Evolutionary conservation across 805 yeast genomes (phyloP).

Genomic region (Millerozyma acaciae): DNA sequence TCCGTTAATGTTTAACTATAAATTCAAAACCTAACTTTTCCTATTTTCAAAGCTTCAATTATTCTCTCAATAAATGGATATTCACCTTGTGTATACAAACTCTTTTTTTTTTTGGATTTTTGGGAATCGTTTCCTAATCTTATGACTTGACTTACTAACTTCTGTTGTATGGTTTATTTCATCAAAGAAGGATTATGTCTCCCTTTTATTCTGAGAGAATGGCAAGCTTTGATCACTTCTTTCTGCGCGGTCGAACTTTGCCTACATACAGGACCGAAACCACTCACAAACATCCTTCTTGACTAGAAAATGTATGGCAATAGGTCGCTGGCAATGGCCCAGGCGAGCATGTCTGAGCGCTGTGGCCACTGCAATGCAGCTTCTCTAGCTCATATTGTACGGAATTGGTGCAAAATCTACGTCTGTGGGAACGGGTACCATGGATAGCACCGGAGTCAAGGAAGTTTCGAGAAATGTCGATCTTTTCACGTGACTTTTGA

Average conservation of each 20-base stretch:
- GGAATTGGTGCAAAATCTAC: too few relatives aligned
- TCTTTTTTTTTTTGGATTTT: background rate
- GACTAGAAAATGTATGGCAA: too few relatives aligned
- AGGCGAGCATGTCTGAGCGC: too few relatives aligned
- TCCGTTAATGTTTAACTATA: slow-evolving; percentile 1
- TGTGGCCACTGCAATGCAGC: too few relatives aligned
- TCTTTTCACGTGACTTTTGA: slow-evolving; percentile 11
- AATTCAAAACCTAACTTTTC: slow-evolving; percentile 3
- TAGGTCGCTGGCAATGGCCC: too few relatives aligned
- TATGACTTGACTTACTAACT: too few relatives aligned
- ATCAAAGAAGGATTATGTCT: background rate
- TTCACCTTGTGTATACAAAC: background rate
- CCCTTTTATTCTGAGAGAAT: background rate
- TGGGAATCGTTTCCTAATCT: background rate
- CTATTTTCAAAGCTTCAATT: slow-evolving; percentile 2
- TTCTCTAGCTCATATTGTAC: too few relatives aligned
- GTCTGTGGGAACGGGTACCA: too few relatives aligned
- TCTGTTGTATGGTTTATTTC: background rate
- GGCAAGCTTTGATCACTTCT: slow-evolving; percentile 1
- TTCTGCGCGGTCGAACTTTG: slow-evolving; percentile 2
- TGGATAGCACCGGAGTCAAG: too few relatives aligned
- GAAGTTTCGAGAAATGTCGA: too few relatives aligned
- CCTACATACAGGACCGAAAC: too few relatives aligned
- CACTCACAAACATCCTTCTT: slow-evolving; percentile 6
- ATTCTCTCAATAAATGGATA: slow-evolving; percentile 4